phyloP scores from a whole-genome alignment of 352 stramenopile genomes.

The Pythium grandisporangium region DNA sequence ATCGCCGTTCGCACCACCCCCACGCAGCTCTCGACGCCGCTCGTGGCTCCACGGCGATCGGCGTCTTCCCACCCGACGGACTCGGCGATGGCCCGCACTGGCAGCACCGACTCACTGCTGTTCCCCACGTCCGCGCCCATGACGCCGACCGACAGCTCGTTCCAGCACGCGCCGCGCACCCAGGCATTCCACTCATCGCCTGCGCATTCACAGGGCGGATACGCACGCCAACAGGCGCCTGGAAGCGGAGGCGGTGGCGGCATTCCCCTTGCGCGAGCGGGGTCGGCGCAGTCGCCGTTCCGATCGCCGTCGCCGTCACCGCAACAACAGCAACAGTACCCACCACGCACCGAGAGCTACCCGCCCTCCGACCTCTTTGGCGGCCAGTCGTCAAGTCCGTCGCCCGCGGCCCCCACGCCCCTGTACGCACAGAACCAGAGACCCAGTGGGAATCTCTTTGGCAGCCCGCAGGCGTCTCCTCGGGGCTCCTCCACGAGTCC shows the following conservation, averaged over 20 bases:
- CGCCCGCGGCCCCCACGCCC: neutral
- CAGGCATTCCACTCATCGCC: neutral
- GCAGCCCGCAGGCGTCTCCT: neutral
- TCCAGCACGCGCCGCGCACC: neutral
- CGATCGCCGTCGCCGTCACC: neutral
- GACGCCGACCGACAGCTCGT: too few relatives aligned
- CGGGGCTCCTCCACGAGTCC: neutral
- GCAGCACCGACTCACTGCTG: too few relatives aligned
- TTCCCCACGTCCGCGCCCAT: too few relatives aligned
- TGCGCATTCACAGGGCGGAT: neutral
- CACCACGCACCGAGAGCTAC: neutral
- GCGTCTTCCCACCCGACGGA: too few relatives aligned
- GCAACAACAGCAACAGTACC: neutral
- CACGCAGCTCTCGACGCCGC: conserved; percentile 50
- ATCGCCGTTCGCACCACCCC: conserved; percentile 27
- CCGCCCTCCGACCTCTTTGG: neutral
- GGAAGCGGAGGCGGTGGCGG: neutral
- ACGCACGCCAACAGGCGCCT: neutral
- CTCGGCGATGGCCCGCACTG: too few relatives aligned
- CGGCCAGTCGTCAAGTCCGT: neutral
- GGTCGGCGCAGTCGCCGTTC: too few relatives aligned
- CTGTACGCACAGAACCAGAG: too few relatives aligned
- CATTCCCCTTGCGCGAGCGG: too few relatives aligned
- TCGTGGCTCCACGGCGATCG: conserved; percentile 34
- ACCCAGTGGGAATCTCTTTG: neutral